Evolutionary conservation across 108 stramenopile genomes (phyloP), one percentile per base, ranked within the genome.

Genomic region (Aurantiochytrium sp.): DNA sequence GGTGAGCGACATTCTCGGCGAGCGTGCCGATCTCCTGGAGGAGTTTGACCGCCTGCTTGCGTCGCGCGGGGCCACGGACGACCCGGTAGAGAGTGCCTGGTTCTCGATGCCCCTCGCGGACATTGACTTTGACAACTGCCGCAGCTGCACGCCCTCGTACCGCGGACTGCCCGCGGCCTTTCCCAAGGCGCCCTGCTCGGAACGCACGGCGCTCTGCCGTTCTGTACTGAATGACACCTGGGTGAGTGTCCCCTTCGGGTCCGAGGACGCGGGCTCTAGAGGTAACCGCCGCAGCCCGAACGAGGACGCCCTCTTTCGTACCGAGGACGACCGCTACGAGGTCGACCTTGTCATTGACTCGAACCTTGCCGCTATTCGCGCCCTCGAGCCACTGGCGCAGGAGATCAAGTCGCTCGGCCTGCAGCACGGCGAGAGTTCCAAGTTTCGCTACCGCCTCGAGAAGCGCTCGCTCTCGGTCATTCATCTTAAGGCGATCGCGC

Each of bases 291-390:
- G 96, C 53, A 99, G 98, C 90, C 94, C 94, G 53, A 95, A 95
- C 90, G 99, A 99, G 86, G 98, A 99, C 86, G 92, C 94, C 4
- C 93, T 99, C 5, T 99, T 99, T 91, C 93, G 96, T 50, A 94
- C 93, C 69, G 99, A 99, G 90, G 99, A 99, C 90, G 98, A 98
- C 91, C 92, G 98, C n/a, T 97, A 94, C 89, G 99, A 99, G 92
- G 94, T 98, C 37, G 99, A 99, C 90, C 98, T 98, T 96, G 96
- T 97, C 39, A 97, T 98, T 59, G 99, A 98, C 87, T 91, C 95
- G 1, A 98, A 97, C 89, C 86, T 91, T 15, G 86, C 90, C 53
- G 95, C 97, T n/a, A 95, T 98, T 91, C 91, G 93, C 3, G 90
- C 94, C 22, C 94, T 98, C 41, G 96, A 97, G 86, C 97, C 97